A percentile compares a stretch with the other conserved stretches of the same genome.
phyloP scores from a whole-genome alignment of 2,329 filamentous ascomycete genomes.

The Cladosporium oxysporum region DNA sequence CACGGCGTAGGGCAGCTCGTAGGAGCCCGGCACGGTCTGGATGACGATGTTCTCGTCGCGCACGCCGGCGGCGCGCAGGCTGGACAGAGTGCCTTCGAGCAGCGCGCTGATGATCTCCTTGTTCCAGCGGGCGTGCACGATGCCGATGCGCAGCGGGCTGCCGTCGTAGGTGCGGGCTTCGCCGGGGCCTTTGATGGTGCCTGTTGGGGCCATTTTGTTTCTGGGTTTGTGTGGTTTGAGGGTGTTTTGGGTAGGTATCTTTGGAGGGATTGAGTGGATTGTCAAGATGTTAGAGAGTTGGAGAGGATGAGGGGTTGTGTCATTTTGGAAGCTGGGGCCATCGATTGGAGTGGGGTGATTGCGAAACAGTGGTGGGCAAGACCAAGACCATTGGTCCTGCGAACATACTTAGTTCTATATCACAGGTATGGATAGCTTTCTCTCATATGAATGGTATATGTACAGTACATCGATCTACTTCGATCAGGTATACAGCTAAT shows the following conservation, averaged over 20 bases:
- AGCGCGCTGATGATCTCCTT: conserved; percentile 81
- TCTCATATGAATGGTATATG: background rate
- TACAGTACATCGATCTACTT: background rate
- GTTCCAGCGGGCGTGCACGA: conserved; percentile 97
- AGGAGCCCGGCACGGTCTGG: conserved; percentile 88
- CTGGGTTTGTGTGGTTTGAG: background rate
- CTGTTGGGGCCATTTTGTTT: background rate
- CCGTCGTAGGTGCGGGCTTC: conserved; percentile 27
- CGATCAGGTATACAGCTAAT: background rate
- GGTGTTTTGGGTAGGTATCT: background rate
- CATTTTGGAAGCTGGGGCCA: conserved; percentile 2
- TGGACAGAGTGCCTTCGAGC: conserved; percentile 75
- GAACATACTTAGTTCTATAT: background rate
- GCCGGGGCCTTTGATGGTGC: conserved; percentile 21
- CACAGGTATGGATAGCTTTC: background rate
- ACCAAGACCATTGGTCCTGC: background rate
- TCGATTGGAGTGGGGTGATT: background rate
- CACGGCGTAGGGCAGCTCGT: conserved; percentile 89
- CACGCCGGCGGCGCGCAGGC: conserved; percentile 77
- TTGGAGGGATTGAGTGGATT: background rate
- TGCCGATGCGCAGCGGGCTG: conserved; percentile 77
- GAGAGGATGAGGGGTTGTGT: background rate
- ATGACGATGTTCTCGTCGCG: conserved; percentile 83
- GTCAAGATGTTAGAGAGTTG: background rate
- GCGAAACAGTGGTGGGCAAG: background rate